Percentiles rank a stretch among this genome's conserved stretches.
These are phyloP conservation scores for Heracleum sosnowskyi DNA, from an alignment of 129 eudicot genomes.

Conservation along the genomic window DNA sequence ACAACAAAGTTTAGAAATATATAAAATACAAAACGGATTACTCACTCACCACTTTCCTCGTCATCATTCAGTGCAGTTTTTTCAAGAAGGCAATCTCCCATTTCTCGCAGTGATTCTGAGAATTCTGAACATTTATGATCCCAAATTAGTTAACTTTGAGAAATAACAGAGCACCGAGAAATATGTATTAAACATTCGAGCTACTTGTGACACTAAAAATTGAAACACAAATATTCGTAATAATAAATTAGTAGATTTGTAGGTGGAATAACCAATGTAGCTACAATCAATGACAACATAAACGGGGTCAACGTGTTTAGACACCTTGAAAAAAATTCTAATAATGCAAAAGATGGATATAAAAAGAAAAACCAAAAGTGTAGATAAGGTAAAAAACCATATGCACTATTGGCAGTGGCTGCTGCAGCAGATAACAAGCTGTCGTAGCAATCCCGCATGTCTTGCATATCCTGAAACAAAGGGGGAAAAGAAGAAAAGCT, in stretches of 20 bases:
- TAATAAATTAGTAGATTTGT: too few relatives aligned
- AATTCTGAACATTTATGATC: constrained; percentile 49
- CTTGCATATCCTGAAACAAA: constrained; percentile 61
- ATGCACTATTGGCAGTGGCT: constrained; percentile 64
- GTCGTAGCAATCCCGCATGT: constrained; percentile 87
- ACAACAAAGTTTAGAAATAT: constrained; percentile 5
- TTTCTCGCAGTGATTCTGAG: constrained; percentile 79
- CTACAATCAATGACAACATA: too few relatives aligned
- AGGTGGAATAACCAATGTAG: too few relatives aligned
- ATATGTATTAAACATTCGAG: neutral
- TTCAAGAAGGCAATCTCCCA: constrained; percentile 94
- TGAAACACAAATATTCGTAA: neutral
- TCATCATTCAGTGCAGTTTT: constrained; percentile 75
- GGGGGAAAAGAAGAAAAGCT: too few relatives aligned
- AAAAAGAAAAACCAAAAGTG: neutral
- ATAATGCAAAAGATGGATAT: neutral
- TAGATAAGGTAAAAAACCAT: constrained; percentile 37
- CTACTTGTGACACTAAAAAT: neutral
- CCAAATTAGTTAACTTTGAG: constrained; percentile 19
- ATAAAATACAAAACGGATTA: constrained; percentile 12
- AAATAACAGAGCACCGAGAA: neutral
- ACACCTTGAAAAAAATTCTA: too few relatives aligned
- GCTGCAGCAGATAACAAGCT: constrained; percentile 89
- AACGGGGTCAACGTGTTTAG: too few relatives aligned
- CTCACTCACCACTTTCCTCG: constrained; percentile 75